Evolutionary conservation across 1,284 basidiomycete genomes (phyloP).

Genomic region (Ustilago tritici): DNA sequence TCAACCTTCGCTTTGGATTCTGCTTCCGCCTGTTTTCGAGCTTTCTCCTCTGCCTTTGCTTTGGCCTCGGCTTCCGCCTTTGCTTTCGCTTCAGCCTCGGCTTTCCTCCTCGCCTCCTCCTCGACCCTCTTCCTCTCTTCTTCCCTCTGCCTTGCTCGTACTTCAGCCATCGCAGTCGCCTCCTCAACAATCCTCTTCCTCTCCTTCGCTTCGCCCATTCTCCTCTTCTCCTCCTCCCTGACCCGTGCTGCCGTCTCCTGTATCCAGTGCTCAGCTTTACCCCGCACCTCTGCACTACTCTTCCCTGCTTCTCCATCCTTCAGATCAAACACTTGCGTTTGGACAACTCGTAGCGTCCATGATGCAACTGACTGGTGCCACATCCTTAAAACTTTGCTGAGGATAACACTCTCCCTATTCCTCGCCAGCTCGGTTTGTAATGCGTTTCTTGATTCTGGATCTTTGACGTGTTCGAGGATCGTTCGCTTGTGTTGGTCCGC

Average conservation of each 20-base stretch:
- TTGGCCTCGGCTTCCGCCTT: slow-evolving; percentile 15
- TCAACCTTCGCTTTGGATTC: slow-evolving; percentile 15
- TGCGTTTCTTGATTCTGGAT: not conserved
- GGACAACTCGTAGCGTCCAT: slow-evolving; percentile 27
- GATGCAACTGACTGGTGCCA: slow-evolving; percentile 29
- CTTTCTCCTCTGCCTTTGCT: slow-evolving; percentile 11
- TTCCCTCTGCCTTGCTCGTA: slow-evolving; percentile 5
- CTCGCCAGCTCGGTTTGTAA: slow-evolving; percentile 17
- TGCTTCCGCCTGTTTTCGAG: slow-evolving; percentile 3
- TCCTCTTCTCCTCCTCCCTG: slow-evolving; percentile 2
- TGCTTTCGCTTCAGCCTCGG: not conserved
- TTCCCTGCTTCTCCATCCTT: not conserved
- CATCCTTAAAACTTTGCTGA: slow-evolving; percentile 17
- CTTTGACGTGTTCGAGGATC: slow-evolving; percentile 10
- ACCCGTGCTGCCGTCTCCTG: not conserved
- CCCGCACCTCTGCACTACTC: not conserved
- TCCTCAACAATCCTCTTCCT: slow-evolving; percentile 14
- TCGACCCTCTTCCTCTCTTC: slow-evolving; percentile 1
- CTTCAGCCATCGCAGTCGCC: slow-evolving; percentile 10
- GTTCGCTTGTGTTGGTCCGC: slow-evolving; percentile 13
- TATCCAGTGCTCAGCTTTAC: slow-evolving; percentile 17
- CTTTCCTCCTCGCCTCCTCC: not conserved
- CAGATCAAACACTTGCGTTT: slow-evolving; percentile 16
- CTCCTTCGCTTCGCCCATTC: slow-evolving; percentile 8
- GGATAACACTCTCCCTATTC: slow-evolving; percentile 17